These are phyloP conservation scores for Geotrichum ghanense DNA, from an alignment of 805 yeast species.

Conservation along the genomic window DNA sequence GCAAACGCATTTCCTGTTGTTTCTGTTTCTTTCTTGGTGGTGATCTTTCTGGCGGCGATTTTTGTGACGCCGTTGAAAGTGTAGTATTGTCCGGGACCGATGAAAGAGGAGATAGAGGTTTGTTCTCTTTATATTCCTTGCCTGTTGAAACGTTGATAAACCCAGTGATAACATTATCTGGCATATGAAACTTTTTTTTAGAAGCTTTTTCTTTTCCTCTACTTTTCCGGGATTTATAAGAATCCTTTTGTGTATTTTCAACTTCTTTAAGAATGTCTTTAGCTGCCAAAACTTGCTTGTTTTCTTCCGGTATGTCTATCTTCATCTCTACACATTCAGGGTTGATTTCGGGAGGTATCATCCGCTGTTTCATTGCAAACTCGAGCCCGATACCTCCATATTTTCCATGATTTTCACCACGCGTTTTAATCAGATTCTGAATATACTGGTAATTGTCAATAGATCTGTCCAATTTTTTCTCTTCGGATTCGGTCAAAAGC, in stretches of 20 bases:
- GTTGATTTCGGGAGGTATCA: conserved; percentile 44
- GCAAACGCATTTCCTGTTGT: not conserved
- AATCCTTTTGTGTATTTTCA: not conserved
- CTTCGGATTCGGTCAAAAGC: conserved; percentile 67
- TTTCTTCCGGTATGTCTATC: conserved; percentile 64
- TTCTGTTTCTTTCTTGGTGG: not conserved
- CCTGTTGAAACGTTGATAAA: conserved; percentile 10
- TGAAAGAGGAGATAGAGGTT: not conserved
- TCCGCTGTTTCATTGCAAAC: conserved; percentile 45
- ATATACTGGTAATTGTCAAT: conserved; percentile 73
- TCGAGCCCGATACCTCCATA: conserved; percentile 29
- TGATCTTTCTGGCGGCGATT: not conserved
- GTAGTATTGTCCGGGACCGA: not conserved
- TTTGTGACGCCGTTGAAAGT: not conserved
- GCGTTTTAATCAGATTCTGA: conserved; percentile 47
- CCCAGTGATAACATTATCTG: conserved; percentile 15
- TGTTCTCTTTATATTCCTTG: conserved; percentile 2
- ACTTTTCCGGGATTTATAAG: not conserved
- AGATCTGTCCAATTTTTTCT: conserved; percentile 68
- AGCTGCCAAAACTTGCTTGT: conserved; percentile 28
- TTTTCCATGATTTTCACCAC: conserved; percentile 20
- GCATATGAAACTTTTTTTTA: conserved; percentile 11
- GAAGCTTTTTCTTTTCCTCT: conserved; percentile 2
- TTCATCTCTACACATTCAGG: conserved; percentile 48
- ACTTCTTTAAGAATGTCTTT: not conserved